Percentiles rank a stretch among this genome's conserved stretches.
Evolutionary conservation across 2,329 filamentous ascomycete species (phyloP).

Genomic region (Colletotrichum camelliae): DNA sequence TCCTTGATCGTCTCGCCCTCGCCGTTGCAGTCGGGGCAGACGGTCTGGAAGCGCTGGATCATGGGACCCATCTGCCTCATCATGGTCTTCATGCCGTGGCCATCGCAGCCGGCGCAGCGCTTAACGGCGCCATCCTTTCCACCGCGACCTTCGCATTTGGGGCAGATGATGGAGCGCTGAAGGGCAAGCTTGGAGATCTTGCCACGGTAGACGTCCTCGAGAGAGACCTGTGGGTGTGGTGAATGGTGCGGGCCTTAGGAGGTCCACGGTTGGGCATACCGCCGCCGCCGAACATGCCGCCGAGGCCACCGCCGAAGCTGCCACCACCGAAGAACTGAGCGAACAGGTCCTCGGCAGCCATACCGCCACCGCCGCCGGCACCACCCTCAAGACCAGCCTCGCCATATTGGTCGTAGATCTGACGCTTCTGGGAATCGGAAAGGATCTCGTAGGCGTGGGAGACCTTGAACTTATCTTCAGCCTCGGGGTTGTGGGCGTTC

Average conservation of each 20-base stretch:
- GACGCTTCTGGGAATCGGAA: slow-evolving; percentile 88
- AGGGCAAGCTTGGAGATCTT: slow-evolving; percentile 97
- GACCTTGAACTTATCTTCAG: slow-evolving; percentile 97
- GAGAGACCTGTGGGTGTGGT: slow-evolving; percentile 96
- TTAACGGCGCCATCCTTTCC: slow-evolving; percentile 98
- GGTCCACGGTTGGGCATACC: slow-evolving; percentile 83
- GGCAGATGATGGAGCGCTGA: slow-evolving; percentile 96
- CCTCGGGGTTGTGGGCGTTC: slow-evolving; percentile 91
- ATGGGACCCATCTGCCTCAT: slow-evolving; percentile 99
- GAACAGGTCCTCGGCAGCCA: slow-evolving; percentile 96
- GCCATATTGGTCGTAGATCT: slow-evolving; percentile 95
- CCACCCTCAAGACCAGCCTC: slow-evolving; percentile 95
- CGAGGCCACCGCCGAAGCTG: slow-evolving; percentile 74
- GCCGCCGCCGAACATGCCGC: slow-evolving; percentile 77
- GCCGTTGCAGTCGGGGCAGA: slow-evolving; percentile 97
- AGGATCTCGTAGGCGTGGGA: slow-evolving; percentile 96
- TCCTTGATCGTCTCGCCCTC: slow-evolving; percentile 97
- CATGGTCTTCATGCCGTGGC: slow-evolving; percentile 99
- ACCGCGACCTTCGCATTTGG: slow-evolving; percentile 90
- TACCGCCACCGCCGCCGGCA: slow-evolving; percentile 75
- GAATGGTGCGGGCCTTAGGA: slow-evolving; percentile 89
- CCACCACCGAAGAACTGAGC: slow-evolving; percentile 92
- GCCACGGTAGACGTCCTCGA: slow-evolving; percentile 97
- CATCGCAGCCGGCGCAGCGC: slow-evolving; percentile 89
- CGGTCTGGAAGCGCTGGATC: slow-evolving; percentile 99